phyloP scores from a whole-genome alignment of 2,329 filamentous ascomycete genomes.

The Neofusicoccum sp. region DNA sequence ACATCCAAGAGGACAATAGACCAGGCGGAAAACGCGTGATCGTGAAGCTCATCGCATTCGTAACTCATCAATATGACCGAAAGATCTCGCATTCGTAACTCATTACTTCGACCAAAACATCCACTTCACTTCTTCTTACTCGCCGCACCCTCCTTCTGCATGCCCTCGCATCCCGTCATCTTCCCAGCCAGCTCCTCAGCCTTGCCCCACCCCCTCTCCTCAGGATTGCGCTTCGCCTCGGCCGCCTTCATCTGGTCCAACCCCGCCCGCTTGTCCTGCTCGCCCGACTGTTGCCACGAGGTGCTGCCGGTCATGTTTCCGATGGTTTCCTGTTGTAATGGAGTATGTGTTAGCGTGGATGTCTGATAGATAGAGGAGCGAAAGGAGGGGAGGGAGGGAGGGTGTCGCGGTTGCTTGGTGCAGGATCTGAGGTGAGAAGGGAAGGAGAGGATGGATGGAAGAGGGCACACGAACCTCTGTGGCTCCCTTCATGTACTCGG shows the following conservation, averaged over 20 bases:
- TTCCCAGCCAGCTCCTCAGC: conserved; percentile 65
- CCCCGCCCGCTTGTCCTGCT: conserved; percentile 62
- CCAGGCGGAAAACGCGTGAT: too few species aligned
- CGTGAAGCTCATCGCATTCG: too few species aligned
- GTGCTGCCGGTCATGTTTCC: conserved; percentile 62
- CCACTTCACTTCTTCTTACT: conserved; percentile 33
- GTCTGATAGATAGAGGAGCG: neutral
- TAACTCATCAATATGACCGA: too few species aligned
- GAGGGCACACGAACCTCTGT: conserved; percentile 54
- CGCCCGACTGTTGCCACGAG: conserved; percentile 63
- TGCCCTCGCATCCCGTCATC: conserved; percentile 65
- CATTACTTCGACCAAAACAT: neutral
- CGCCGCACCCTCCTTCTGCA: conserved; percentile 61
- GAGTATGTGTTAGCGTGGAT: neutral
- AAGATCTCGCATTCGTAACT: neutral
- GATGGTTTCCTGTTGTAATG: conserved; percentile 51
- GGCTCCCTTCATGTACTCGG: conserved; percentile 67
- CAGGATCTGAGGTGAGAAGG: neutral
- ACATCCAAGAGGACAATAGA: too few species aligned
- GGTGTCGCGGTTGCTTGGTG: neutral
- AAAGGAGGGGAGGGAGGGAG: neutral
- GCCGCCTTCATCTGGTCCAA: conserved; percentile 63
- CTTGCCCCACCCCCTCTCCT: conserved; percentile 58
- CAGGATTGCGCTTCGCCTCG: conserved; percentile 54
- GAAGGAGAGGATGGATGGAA: neutral